These are phyloP conservation scores for Delphinella strobiligena DNA, from an alignment of 2,329 filamentous ascomycete species.

Conservation along the genomic window DNA sequence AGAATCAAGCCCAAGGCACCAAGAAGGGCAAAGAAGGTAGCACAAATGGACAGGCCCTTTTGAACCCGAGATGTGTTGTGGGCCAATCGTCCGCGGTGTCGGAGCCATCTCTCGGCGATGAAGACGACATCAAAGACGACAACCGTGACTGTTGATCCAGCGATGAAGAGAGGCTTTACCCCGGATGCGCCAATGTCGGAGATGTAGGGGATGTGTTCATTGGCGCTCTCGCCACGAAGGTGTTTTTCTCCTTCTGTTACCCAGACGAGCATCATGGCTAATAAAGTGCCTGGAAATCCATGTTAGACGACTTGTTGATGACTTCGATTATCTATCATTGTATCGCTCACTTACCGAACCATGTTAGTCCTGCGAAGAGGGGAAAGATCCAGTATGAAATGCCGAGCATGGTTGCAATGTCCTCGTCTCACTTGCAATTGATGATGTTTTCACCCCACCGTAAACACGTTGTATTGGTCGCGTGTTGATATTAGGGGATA, in stretches of 20 bases:
- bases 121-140: slow-evolving; percentile 74
- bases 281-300: slow-evolving; percentile 42
- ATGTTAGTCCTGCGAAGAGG: slow-evolving; percentile 50
- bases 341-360: slow-evolving; percentile 35
- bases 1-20: slow-evolving; percentile 74
- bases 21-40: slow-evolving; percentile 56
- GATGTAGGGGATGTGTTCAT: slow-evolving; percentile 47
- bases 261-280: slow-evolving; percentile 63
- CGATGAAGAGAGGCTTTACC: slow-evolving; percentile 69
- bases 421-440: too few species aligned
- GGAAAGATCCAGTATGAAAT: slow-evolving; percentile 52
- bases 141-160: slow-evolving; percentile 58
- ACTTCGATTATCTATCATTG: not conserved
- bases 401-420: slow-evolving; percentile 25
- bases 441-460: too few species aligned
- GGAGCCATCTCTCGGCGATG: slow-evolving; percentile 69
- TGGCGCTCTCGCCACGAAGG: slow-evolving; percentile 48
- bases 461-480: too few species aligned
- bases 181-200: slow-evolving; percentile 45
- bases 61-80: slow-evolving; percentile 56
- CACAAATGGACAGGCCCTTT: slow-evolving; percentile 49
- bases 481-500: too few species aligned
- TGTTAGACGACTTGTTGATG: slow-evolving; percentile 8
- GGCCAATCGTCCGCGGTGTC: slow-evolving; percentile 66
- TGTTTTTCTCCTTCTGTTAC: slow-evolving; percentile 41